Percentiles rank a stretch among this genome's conserved stretches.
Evolutionary conservation across 352 stramenopile genomes (phyloP).

Genomic region (Phytophthora citricola): DNA sequence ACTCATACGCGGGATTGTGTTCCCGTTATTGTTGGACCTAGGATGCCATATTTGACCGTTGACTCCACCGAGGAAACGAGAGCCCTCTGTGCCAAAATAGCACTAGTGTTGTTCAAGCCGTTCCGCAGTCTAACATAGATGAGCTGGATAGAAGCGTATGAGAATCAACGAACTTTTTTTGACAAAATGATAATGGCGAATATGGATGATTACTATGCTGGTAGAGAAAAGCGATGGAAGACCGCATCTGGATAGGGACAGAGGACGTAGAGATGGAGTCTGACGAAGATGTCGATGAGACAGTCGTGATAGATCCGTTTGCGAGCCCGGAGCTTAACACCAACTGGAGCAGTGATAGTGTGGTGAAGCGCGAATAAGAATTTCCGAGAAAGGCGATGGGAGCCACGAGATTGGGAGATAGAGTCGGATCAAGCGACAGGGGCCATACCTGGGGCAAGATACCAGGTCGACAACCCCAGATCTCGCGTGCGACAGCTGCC

Average conservation of each 20-base stretch:
- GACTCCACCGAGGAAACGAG: background rate
- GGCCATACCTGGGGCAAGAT: too few species aligned
- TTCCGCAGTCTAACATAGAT: background rate
- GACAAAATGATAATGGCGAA: background rate
- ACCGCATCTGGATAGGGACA: background rate
- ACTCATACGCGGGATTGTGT: background rate
- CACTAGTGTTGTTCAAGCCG: background rate
- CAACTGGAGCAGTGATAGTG: too few species aligned
- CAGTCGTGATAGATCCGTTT: too few species aligned
- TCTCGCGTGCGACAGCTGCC: too few species aligned
- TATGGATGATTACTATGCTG: background rate
- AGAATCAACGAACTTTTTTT: background rate
- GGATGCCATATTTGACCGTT: background rate
- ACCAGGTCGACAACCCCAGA: too few species aligned
- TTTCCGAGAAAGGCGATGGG: too few species aligned
- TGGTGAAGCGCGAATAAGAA: too few species aligned
- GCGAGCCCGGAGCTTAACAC: too few species aligned
- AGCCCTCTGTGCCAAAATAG: background rate
- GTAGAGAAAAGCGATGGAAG: background rate
- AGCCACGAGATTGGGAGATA: too few species aligned
- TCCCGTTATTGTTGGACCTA: background rate
- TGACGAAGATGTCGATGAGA: background rate
- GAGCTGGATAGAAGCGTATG: background rate
- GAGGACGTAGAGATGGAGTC: background rate
- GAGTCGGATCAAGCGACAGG: too few species aligned